These are phyloP conservation scores for Pestalotiopsis sp. DNA, from an alignment of 2,329 filamentous ascomycete genomes.

Conservation along the genomic window DNA sequence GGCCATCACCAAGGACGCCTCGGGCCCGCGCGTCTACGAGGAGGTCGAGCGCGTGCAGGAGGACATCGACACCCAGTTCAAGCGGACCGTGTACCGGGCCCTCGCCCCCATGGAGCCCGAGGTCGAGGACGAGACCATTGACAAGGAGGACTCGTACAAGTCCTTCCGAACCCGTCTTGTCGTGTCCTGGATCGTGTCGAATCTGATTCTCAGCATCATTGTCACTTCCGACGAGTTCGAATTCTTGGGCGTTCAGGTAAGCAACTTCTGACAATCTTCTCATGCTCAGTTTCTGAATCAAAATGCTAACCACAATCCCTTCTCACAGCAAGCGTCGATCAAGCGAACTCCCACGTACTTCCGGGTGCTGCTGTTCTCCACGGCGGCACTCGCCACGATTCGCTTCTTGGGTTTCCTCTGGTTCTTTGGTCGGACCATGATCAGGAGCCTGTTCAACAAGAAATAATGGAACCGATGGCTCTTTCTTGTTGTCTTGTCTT, in stretches of 20 bases:
- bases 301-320: constrained; percentile 28
- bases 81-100: constrained; percentile 92
- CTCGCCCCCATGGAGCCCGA: constrained; percentile 79
- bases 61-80: constrained; percentile 97
- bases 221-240: constrained; percentile 89
- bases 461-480: neutral
- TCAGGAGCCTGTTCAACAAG: constrained; percentile 85
- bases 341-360: constrained; percentile 87
- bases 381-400: constrained; percentile 78
- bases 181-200: constrained; percentile 95
- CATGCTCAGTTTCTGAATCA: neutral
- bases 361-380: constrained; percentile 87
- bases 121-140: constrained; percentile 79
- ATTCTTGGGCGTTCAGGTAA: constrained; percentile 82
- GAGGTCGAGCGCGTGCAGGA: constrained; percentile 96
- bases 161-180: constrained; percentile 97
- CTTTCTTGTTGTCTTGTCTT: neutral
- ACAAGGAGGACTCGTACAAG: constrained; percentile 97
- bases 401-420: constrained; percentile 90
- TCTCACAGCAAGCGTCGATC: constrained; percentile 63
- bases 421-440: constrained; percentile 93
- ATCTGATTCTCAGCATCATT: constrained; percentile 79
- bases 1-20: constrained; percentile 81
- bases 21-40: constrained; percentile 90
- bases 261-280: constrained; percentile 39